Evolutionary conservation across 805 yeast species (phyloP).

Genomic region (Wickerhamiella galacta): DNA sequence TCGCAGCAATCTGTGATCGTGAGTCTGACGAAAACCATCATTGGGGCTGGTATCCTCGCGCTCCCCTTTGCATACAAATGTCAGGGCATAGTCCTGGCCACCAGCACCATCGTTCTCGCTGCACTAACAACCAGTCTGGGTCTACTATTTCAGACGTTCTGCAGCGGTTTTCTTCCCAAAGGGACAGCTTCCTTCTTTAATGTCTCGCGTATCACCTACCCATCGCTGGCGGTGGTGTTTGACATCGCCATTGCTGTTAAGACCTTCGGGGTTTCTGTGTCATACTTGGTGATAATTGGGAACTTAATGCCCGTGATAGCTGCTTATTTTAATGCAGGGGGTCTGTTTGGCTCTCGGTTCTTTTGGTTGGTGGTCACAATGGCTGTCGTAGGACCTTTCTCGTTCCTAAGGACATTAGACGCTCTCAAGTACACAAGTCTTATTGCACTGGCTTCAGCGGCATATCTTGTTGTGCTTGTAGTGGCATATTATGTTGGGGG

Average conservation of each 20-base stretch:
- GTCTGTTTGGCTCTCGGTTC: slow-evolving; percentile 30
- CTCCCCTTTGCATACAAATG: slow-evolving; percentile 53
- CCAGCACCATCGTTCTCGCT: slow-evolving; percentile 36
- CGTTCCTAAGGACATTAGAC: slow-evolving; percentile 59
- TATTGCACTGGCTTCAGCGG: slow-evolving; percentile 67
- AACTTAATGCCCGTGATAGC: slow-evolving; percentile 49
- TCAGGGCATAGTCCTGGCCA: slow-evolving; percentile 46
- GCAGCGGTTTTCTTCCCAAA: slow-evolving; percentile 29
- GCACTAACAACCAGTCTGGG: slow-evolving; percentile 54
- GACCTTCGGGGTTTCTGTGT: slow-evolving; percentile 68
- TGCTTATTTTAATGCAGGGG: slow-evolving; percentile 14
- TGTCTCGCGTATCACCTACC: slow-evolving; percentile 51
- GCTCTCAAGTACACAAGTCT: slow-evolving; percentile 75
- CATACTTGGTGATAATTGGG: slow-evolving; percentile 56
- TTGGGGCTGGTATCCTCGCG: slow-evolving; percentile 67
- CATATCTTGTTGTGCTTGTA: slow-evolving; percentile 57
- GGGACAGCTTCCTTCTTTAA: slow-evolving; percentile 57
- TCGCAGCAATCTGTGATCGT: slow-evolving; percentile 38
- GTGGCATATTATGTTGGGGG: slow-evolving; percentile 47
- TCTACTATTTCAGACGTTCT: slow-evolving; percentile 19
- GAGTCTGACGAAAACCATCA: slow-evolving; percentile 53
- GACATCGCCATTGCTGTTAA: slow-evolving; percentile 61
- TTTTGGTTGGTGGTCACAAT: slow-evolving; percentile 13
- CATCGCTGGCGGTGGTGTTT: slow-evolving; percentile 46
- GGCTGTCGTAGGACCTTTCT: slow-evolving; percentile 39